Evolutionary conservation across 352 stramenopile genomes (phyloP), one percentile per base, ranked within the genome.

Genomic region (Pythium aristosporum): DNA sequence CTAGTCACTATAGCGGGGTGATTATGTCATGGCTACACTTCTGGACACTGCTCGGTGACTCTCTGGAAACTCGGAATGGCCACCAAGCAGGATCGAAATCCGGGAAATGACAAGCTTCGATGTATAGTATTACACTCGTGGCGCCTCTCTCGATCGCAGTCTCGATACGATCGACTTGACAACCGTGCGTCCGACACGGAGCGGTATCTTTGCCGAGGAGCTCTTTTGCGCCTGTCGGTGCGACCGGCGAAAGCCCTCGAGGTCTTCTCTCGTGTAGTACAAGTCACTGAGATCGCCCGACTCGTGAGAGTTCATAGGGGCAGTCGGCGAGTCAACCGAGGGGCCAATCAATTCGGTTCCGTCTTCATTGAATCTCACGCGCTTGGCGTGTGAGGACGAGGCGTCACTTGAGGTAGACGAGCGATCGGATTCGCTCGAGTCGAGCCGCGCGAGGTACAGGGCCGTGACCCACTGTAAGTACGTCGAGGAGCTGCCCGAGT

Each of bases 401-500:
- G 39, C 39, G 11, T 20, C 39, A 46, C 39, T 18, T 9, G n/a
- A 5, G 23, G 39, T n/a, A 9, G n/a, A 18, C 36, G 41, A 23
- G 25, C 23, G 21, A 34, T 37, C 48, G 5, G 25, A n/a, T 16
- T 41, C 51, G 18, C 61, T 58, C 12, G 43, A 18, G 10, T 69
- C 49, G 16, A 69, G 50, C 23, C 63, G 55, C 23, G 56, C 51
- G 34, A 66, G 28, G 53, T 72, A 72, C 5, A 72, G 47, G 54
- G 60, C 51, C 55, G 65, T 68, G 54, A 72, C 48, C 65, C 65
- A 72, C 36, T 68, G 65, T 30, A 72, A 20, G 43, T 46, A 72
- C 15, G 36, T 65, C 3, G 11, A 47, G 21, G 13, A 41, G 39
- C 57, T 65, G 18, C 18, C 53, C 36, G 53, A 23, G 43, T 67